Evolutionary conservation across 2,329 filamentous ascomycete species (phyloP).

Genomic region (Pestalotiopsis sp.): DNA sequence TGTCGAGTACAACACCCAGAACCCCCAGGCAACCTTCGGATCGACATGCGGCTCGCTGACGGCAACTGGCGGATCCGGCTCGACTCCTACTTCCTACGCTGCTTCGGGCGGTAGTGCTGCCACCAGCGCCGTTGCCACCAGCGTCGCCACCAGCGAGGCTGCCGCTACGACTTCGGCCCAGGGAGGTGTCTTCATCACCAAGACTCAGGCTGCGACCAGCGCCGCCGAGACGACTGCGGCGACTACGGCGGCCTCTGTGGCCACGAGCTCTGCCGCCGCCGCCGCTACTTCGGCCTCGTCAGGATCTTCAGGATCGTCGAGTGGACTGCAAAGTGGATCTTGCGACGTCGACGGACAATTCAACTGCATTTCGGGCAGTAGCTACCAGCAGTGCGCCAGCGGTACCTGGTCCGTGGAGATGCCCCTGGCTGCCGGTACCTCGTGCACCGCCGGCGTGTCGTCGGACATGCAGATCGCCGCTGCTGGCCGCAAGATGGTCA

Average conservation of each 20-base stretch:
- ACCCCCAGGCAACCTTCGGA: constrained; percentile 28
- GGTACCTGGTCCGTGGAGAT: constrained; percentile 50
- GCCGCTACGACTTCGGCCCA: constrained; percentile 26
- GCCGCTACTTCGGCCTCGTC: constrained; percentile 22
- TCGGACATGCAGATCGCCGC: constrained; percentile 32
- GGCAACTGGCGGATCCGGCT: constrained; percentile 17
- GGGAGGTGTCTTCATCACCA: constrained; percentile 45
- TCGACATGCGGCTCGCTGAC: constrained; percentile 23
- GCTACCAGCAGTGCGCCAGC: constrained; percentile 50
- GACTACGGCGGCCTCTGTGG: constrained; percentile 19
- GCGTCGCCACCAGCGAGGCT: constrained; percentile 21
- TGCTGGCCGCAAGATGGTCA: not conserved
- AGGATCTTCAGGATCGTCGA: constrained; percentile 6
- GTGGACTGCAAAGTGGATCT: too few species aligned
- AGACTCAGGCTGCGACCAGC: constrained; percentile 20
- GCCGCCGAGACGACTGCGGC: not conserved
- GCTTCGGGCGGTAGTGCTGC: constrained; percentile 11
- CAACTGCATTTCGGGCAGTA: too few species aligned
- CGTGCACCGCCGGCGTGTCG: constrained; percentile 45
- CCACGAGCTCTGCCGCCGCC: constrained; percentile 23
- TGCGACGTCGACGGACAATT: too few species aligned
- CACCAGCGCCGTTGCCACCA: constrained; percentile 19
- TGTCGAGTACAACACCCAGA: constrained; percentile 50
- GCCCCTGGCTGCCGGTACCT: constrained; percentile 46
- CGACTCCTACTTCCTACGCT: constrained; percentile 14